Evolutionary conservation across 306 rosid species (phyloP).

Genomic region (Datisca glomerata): DNA sequence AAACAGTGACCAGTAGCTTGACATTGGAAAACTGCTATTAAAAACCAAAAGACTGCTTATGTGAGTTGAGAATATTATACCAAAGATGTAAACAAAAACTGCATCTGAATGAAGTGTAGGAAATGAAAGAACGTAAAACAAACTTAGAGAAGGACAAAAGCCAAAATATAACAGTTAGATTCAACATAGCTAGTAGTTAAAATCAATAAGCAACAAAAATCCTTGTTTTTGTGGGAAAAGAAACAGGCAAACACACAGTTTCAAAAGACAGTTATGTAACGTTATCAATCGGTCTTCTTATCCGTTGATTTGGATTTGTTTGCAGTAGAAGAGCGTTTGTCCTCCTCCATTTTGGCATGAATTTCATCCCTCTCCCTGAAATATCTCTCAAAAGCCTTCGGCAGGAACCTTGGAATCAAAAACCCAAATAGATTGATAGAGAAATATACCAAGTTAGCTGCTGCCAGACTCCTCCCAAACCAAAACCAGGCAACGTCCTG

Average conservation of each 20-base stretch:
- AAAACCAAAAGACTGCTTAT: too few species aligned
- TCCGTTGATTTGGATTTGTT: conserved; percentile 13
- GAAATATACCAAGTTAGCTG: conserved; percentile 45
- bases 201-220: too few species aligned
- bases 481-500: conserved; percentile 64
- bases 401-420: conserved; percentile 69
- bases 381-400: conserved; percentile 69
- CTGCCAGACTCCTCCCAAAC: conserved; percentile 60
- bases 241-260: neutral
- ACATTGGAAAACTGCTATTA: too few species aligned
- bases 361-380: conserved; percentile 43
- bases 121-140: too few species aligned
- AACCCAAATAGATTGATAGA: conserved; percentile 50
- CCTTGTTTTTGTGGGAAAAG: too few species aligned
- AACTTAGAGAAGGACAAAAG: too few species aligned
- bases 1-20: too few species aligned
- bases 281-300: conserved; percentile 26
- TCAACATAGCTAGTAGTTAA: too few species aligned
- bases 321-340: conserved; percentile 24
- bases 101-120: too few species aligned
- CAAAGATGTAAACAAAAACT: too few species aligned
- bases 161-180: too few species aligned
- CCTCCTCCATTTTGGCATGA: conserved; percentile 41
- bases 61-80: too few species aligned
- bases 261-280: neutral